Conservation (phyloP, 148 eudicot species). For the Pharnaceum exiguum region DNA sequence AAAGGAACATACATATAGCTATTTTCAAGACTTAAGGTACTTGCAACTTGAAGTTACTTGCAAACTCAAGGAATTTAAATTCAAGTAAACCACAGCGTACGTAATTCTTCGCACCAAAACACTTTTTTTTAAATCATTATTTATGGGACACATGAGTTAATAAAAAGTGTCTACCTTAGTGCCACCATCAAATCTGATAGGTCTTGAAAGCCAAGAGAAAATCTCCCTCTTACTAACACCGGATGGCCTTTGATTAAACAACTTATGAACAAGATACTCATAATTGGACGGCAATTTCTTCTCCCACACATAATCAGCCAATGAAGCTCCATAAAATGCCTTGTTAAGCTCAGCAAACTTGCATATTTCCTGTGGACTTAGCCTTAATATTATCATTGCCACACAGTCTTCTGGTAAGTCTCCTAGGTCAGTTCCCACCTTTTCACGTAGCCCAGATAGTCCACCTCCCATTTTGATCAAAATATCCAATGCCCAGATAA, state of each 20-base stretch:
- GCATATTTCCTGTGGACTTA: constrained; percentile 58
- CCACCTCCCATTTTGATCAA: constrained; percentile 40
- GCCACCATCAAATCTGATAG: constrained; percentile 37
- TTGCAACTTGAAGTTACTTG: no score
- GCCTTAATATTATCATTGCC: constrained; percentile 35
- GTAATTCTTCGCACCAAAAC: background rate
- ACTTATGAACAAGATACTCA: constrained; percentile 31
- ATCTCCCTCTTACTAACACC: constrained; percentile 35
- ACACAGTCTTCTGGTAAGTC: constrained; percentile 66
- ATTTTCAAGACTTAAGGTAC: no score
- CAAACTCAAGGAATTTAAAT: no score
- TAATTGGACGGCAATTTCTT: constrained; percentile 50
- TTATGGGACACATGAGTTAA: background rate
- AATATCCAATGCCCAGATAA: background rate
- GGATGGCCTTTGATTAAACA: constrained; percentile 18
- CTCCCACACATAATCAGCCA: constrained; percentile 59
- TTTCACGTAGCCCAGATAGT: constrained; percentile 19
- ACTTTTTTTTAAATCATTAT: background rate
- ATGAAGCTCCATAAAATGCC: constrained; percentile 45
- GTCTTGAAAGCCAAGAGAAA: constrained; percentile 38
- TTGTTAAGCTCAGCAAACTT: constrained; percentile 34
- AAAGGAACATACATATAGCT: no score
- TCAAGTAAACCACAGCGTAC: no score
- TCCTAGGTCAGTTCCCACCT: constrained; percentile 25
- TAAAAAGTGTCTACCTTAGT: constrained; percentile 40